Evolutionary conservation across 2,329 filamentous ascomycete species (phyloP).

Genomic region (Bipolaris sorokiniana): DNA sequence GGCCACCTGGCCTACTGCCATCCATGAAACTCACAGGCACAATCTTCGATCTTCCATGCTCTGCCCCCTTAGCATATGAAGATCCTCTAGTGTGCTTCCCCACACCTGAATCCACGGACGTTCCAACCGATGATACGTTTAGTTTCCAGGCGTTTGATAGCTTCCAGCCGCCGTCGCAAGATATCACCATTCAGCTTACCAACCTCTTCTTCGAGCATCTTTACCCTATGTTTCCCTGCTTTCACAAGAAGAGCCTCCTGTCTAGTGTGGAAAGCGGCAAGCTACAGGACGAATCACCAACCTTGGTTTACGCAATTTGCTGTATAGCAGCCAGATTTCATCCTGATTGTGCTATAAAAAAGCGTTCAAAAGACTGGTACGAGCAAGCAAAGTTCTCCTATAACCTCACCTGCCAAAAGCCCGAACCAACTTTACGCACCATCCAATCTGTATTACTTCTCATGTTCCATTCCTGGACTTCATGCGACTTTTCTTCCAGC

Average conservation of each 20-base stretch:
- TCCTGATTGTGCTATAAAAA: constrained; percentile 25
- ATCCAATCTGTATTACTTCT: constrained; percentile 38
- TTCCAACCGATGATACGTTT: not conserved
- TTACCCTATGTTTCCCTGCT: constrained; percentile 34
- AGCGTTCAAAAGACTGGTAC: constrained; percentile 34
- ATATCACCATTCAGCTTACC: constrained; percentile 28
- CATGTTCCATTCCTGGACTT: constrained; percentile 29
- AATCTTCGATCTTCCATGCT: constrained; percentile 15
- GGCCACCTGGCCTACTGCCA: not conserved
- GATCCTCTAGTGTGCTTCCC: not conserved
- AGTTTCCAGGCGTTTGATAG: constrained; percentile 12
- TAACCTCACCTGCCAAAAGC: constrained; percentile 29
- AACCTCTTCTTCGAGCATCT: constrained; percentile 36
- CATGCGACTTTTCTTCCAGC: constrained; percentile 37
- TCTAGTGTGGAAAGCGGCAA: constrained; percentile 18
- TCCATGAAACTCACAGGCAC: constrained; percentile 18
- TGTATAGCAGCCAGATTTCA: constrained; percentile 34
- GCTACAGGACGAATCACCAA: constrained; percentile 26
- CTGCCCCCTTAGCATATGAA: not conserved
- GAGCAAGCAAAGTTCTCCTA: constrained; percentile 39
- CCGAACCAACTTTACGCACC: constrained; percentile 27
- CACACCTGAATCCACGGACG: not conserved
- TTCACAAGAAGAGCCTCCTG: constrained; percentile 33
- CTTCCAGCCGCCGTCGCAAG: constrained; percentile 24
- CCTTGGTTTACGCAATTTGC: constrained; percentile 38